Evolutionary conservation across 805 yeast species (phyloP).

Genomic region (Deakozyma indianensis): DNA sequence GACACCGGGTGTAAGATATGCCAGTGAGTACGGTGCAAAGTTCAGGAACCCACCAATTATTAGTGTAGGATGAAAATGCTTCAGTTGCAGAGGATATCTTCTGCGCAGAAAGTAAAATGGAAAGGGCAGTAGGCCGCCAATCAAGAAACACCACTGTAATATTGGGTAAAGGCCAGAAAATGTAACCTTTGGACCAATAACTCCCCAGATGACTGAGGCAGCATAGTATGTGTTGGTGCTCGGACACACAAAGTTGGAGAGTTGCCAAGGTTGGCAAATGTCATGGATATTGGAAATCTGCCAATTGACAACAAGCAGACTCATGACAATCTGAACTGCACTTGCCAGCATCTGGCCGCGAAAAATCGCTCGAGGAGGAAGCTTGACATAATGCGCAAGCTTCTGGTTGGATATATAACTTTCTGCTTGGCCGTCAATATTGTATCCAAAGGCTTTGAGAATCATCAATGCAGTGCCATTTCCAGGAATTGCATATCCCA

Average conservation of each 20-base stretch:
- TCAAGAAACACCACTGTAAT: constrained; percentile 48
- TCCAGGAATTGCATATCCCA: constrained; percentile 45
- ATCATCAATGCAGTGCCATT: constrained; percentile 40
- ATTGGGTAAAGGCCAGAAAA: constrained; percentile 42
- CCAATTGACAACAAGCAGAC: constrained; percentile 9
- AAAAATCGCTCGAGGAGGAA: constrained; percentile 11
- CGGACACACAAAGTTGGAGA: constrained; percentile 29
- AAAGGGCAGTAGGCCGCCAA: constrained; percentile 26
- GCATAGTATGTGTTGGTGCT: constrained; percentile 29
- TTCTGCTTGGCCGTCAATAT: constrained; percentile 51
- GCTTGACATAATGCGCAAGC: constrained; percentile 35
- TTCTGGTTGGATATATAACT: constrained; percentile 42
- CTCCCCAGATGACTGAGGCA: constrained; percentile 43
- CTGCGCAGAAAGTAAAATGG: constrained; percentile 12
- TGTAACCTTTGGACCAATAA: constrained; percentile 41
- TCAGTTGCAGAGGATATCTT: constrained; percentile 6
- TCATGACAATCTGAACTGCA: constrained; percentile 9
- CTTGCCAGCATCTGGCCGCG: constrained; percentile 7
- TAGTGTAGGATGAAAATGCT: constrained; percentile 30
- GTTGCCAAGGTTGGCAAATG: constrained; percentile 25
- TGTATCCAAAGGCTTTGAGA: constrained; percentile 37
- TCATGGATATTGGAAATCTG: constrained; percentile 14
- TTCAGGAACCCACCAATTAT: constrained; percentile 31
- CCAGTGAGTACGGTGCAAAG: constrained; percentile 13
- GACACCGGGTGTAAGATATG: constrained; percentile 5